These are phyloP conservation scores for Flaveria trinervia DNA, from an alignment of 129 eudicot species.

Conservation along the genomic window DNA sequence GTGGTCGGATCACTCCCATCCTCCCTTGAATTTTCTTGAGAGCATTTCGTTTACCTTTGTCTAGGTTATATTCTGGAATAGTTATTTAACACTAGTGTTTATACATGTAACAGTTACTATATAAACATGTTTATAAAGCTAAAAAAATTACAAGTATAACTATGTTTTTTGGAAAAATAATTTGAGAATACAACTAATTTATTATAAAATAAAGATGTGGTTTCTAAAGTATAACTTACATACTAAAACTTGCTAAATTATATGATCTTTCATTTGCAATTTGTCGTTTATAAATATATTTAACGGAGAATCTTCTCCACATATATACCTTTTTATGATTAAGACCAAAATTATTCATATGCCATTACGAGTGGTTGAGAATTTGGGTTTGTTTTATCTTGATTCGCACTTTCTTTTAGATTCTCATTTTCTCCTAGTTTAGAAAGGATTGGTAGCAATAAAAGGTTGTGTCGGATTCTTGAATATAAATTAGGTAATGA, in stretches of 20 bases:
- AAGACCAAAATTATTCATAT: slow-evolving; percentile 19
- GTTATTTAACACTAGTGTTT: too few species aligned
- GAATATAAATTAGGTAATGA: background rate
- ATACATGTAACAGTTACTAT: too few species aligned
- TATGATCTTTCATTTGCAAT: background rate
- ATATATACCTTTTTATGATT: background rate
- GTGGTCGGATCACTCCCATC: too few species aligned
- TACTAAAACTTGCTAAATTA: background rate
- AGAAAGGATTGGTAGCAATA: slow-evolving; percentile 3
- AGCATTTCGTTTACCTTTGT: too few species aligned
- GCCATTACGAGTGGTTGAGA: background rate
- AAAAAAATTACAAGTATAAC: too few species aligned
- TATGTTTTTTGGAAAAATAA: background rate
- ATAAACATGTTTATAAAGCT: too few species aligned
- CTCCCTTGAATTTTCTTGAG: too few species aligned
- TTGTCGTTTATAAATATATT: background rate
- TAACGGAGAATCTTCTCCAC: background rate
- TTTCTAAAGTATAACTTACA: background rate
- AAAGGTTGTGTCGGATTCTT: background rate
- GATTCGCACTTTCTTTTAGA: slow-evolving; percentile 6
- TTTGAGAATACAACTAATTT: background rate
- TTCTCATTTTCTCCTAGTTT: slow-evolving; percentile 11
- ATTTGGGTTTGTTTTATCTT: background rate
- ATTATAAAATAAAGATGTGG: too few species aligned
- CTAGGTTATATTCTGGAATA: too few species aligned